Evolutionary conservation across 768 basidiomycete genomes (phyloP).

Genomic region (Lyophyllum atratum): DNA sequence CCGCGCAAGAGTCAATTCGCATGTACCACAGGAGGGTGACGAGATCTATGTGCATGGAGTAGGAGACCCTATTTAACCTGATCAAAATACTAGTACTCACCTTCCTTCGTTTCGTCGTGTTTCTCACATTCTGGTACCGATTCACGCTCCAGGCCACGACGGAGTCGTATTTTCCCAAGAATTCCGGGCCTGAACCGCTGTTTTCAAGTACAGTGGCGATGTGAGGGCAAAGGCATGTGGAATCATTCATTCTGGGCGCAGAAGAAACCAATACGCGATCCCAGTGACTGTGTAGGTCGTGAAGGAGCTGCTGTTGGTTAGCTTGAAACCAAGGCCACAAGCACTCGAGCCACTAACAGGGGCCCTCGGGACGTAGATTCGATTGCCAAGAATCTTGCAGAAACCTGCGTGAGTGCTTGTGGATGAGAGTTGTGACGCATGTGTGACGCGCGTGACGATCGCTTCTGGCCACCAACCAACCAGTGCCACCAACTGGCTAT

Average conservation of each 20-base stretch:
- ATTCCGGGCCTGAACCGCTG: conserved; percentile 16
- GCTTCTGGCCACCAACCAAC: neutral
- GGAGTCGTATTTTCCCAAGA: conserved; percentile 48
- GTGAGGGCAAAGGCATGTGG: conserved; percentile 39
- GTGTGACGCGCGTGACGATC: neutral
- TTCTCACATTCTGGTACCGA: conserved; percentile 44
- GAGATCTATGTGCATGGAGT: conserved; percentile 39
- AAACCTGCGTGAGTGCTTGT: neutral
- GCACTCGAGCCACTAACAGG: neutral
- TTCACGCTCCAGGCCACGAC: conserved; percentile 58
- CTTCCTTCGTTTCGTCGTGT: conserved; percentile 65
- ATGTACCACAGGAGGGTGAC: conserved; percentile 65
- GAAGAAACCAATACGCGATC: neutral
- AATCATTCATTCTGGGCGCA: conserved; percentile 5
- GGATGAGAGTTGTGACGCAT: neutral
- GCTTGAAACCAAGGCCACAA: neutral
- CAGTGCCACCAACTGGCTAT: no score
- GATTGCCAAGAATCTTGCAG: no score
- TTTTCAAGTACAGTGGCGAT: conserved; percentile 38
- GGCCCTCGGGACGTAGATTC: neutral
- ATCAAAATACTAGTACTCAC: conserved; percentile 34
- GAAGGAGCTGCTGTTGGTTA: neutral
- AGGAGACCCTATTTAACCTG: neutral
- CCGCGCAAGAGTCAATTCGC: conserved; percentile 53
- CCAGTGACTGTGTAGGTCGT: neutral